phyloP scores from a whole-genome alignment of 805 yeast genomes.

The Wickerhamiella cacticola region DNA sequence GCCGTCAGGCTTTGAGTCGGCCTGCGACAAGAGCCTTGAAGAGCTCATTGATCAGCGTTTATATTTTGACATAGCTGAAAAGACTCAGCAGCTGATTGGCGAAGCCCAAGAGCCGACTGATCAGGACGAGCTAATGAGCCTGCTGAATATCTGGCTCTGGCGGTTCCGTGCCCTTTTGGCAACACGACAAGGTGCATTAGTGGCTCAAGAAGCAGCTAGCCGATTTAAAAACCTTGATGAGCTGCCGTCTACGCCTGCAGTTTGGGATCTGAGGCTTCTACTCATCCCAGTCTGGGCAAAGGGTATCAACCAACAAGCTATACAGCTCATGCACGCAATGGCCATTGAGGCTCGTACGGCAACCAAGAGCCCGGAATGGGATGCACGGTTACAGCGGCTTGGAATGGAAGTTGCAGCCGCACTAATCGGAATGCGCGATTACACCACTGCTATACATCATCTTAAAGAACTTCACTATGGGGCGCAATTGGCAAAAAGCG shows the following conservation, averaged over 20 bases:
- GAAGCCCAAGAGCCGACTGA: conserved; percentile 13
- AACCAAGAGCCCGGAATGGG: conserved; percentile 18
- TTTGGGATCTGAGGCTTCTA: conserved; percentile 29
- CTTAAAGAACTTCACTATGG: conserved; percentile 19
- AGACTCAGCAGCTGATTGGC: conserved; percentile 18
- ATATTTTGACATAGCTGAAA: conserved; percentile 23
- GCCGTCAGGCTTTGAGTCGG: conserved; percentile 7
- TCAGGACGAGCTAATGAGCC: conserved; percentile 12
- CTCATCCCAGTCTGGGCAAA: conserved; percentile 26
- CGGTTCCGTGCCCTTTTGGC: conserved; percentile 25
- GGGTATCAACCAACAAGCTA: conserved; percentile 28
- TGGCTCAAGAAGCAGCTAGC: conserved; percentile 27
- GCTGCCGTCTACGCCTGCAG: conserved; percentile 20
- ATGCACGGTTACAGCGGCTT: conserved; percentile 21
- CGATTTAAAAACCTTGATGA: conserved; percentile 24
- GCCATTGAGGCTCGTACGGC: conserved; percentile 28
- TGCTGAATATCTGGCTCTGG: conserved; percentile 25
- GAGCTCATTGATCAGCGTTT: conserved; percentile 20
- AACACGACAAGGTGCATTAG: conserved; percentile 22
- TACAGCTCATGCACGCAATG: conserved; percentile 26
- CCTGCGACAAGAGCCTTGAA: conserved; percentile 6
- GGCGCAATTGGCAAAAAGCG: conserved; percentile 2
- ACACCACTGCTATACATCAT: conserved; percentile 26
- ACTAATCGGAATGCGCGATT: conserved; percentile 27
- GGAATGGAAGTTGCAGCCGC: conserved; percentile 28